Evolutionary conservation across 441 rosid genomes (phyloP).

Genomic region (Omphalea diandra): DNA sequence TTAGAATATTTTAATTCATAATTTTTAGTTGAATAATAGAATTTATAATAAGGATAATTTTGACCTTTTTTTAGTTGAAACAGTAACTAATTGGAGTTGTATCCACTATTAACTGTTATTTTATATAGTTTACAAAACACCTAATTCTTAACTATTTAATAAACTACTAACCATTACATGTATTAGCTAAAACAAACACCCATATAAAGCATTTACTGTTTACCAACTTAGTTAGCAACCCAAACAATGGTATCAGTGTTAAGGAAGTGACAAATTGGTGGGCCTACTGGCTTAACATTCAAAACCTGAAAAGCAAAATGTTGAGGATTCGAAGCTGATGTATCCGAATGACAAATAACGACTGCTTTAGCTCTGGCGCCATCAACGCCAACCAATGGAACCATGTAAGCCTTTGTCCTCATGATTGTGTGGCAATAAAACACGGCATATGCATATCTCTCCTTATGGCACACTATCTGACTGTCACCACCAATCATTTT

Average conservation of each 20-base stretch:
- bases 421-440: slow-evolving; percentile 8
- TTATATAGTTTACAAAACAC: too few species aligned
- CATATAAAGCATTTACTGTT: too few species aligned
- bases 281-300: slow-evolving; percentile 1
- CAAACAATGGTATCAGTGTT: neutral
- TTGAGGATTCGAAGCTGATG: slow-evolving; percentile 4
- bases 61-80: too few species aligned
- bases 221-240: neutral
- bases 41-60: too few species aligned
- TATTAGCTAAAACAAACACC: too few species aligned
- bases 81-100: too few species aligned
- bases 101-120: too few species aligned
- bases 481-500: slow-evolving; percentile 2
- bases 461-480: slow-evolving; percentile 10
- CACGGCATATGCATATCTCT: slow-evolving; percentile 4
- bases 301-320: slow-evolving; percentile 10
- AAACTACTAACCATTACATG: too few species aligned
- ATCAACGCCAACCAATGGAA: neutral
- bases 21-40: too few species aligned
- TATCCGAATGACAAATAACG: slow-evolving; percentile 11
- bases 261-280: neutral
- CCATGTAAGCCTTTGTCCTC: neutral
- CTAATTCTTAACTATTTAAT: too few species aligned
- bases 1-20: too few species aligned
- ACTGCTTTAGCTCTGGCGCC: neutral